A percentile compares a stretch with the other conserved stretches of the same genome.
These are phyloP conservation scores for Pyropia haitanensis DNA, from an alignment of 23 red algal species.

Conservation along the genomic window DNA sequence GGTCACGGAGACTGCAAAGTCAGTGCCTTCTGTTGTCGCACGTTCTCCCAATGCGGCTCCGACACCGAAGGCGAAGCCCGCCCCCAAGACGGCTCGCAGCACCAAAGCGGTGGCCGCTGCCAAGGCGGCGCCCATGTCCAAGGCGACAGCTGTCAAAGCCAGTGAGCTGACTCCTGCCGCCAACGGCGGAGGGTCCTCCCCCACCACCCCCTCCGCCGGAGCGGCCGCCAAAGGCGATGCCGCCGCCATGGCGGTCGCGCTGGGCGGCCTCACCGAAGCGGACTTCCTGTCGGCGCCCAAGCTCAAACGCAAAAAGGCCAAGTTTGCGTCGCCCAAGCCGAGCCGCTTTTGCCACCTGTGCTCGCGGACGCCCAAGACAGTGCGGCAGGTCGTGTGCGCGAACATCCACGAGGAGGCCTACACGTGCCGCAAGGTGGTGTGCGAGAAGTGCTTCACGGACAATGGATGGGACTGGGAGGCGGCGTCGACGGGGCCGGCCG, in stretches of 20 bases:
- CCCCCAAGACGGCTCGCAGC: too few relatives aligned
- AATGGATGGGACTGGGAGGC: background rate
- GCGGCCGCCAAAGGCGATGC: background rate
- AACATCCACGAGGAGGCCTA: slow-evolving; percentile 17
- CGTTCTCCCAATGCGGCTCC: too few relatives aligned
- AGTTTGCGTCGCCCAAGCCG: slow-evolving; percentile 29
- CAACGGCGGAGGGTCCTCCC: too few relatives aligned
- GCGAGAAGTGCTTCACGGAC: slow-evolving; percentile 51
- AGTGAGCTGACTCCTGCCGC: too few relatives aligned
- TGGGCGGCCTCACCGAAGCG: slow-evolving; percentile 9
- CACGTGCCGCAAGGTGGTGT: slow-evolving; percentile 62
- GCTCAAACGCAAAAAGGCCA: slow-evolving; percentile 28
- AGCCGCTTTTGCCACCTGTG: slow-evolving; percentile 64
- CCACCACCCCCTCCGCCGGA: too few relatives aligned
- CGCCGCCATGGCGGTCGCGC: background rate
- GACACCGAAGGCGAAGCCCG: too few relatives aligned
- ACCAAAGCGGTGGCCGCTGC: too few relatives aligned
- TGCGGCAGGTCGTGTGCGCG: slow-evolving; percentile 14
- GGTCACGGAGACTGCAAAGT: too few relatives aligned
- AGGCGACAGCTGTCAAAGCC: too few relatives aligned
- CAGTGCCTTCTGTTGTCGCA: too few relatives aligned
- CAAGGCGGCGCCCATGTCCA: too few relatives aligned
- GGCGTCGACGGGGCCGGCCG: background rate
- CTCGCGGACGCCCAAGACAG: slow-evolving; percentile 25
- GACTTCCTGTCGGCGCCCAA: slow-evolving; percentile 20